Evolutionary conservation across 345 rosid genomes (phyloP).

Genomic region (Pistacia integerrima): DNA sequence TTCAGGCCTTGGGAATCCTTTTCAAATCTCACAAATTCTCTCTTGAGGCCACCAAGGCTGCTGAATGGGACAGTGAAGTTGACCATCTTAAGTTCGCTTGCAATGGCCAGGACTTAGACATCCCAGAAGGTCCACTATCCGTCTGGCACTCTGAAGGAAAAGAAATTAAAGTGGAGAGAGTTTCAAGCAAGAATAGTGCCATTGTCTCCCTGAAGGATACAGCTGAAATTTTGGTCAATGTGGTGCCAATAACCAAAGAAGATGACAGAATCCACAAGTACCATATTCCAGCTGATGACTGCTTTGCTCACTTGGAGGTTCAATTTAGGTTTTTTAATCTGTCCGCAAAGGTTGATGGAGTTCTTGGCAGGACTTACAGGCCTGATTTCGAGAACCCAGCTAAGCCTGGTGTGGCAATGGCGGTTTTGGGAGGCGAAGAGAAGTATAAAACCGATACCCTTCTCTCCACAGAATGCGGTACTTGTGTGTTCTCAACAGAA

Average conservation of each 20-base stretch:
- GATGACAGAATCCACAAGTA: conserved; percentile 24
- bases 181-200: conserved; percentile 24
- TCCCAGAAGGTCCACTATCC: conserved; percentile 16
- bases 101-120: conserved; percentile 11
- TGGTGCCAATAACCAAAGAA: conserved; percentile 29
- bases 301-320: conserved; percentile 24
- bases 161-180: conserved; percentile 29
- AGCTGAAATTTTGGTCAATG: conserved; percentile 22
- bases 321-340: conserved; percentile 27
- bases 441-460: conserved; percentile 7
- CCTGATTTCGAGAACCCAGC: conserved; percentile 25
- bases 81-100: conserved; percentile 25
- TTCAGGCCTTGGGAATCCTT: conserved; percentile 53
- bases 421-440: conserved; percentile 29
- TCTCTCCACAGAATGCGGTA: conserved; percentile 16
- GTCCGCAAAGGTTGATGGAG: conserved; percentile 21
- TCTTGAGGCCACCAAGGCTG: conserved; percentile 22
- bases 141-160: conserved; percentile 25
- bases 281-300: conserved; percentile 15
- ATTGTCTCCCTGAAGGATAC: conserved; percentile 16
- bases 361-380: conserved; percentile 21
- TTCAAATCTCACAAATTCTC: conserved; percentile 28
- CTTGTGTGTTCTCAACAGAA: conserved; percentile 9
- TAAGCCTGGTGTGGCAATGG: conserved; percentile 25
- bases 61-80: conserved; percentile 22